Base-by-base conservation (phyloP, 31 red algal genomes). In the Bonnemaisonia californica region DNA sequence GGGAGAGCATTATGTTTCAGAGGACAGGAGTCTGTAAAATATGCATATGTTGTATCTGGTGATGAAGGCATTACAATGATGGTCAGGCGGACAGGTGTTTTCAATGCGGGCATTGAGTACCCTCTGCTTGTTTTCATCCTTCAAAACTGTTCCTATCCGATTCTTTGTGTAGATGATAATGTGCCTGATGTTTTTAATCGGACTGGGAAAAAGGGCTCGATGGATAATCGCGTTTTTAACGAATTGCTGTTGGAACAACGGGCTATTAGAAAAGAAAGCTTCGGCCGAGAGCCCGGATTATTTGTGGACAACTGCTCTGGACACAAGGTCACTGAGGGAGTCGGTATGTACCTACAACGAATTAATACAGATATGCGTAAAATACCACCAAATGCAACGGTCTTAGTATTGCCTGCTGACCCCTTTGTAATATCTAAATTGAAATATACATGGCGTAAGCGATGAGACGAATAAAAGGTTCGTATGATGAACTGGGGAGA, bases 341-440 rank as follows among this genome's bases (percentile, higher is more conserved):
- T 70, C 2, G 27, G 22, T 8, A 23, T 22, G 4, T 72, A 32
- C 4, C 9, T 62, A 24, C 2, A n/a, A 16, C 5, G 0, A 23
- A 79, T 30, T 45, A 88, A 79, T 28, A 88, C 73, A 2, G 41
- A 79, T 23, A 77, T 79, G 28, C 11, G 47, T 0, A 79, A 65
- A 42, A 42, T 71, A 37, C 84, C 84, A 30, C 29, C 13, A 3
- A 88, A 88, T 57, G 63, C 0, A 62, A 79, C 75, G 0, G 42
- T 80, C 33, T 38, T 88, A 29, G 66, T 73, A 2, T 58, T 80
- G 33, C 63, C 75, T 21, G 36, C 22, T 41, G 75, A 88, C 31
- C 55, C 35, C 59, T 88, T 88, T 72, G 42, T 80, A 4, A 88
- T 88, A 60, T 47, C 62, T 32, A 80, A 73, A 31, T 41, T 79